These are phyloP conservation scores for Cucumis sativus DNA, from an alignment of 306 rosid species.

Conservation along the genomic window Cucumber_9930_V3 NC_026660.2:21282001-21282500, in stretches of 20 bases:
- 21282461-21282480: slow-evolving; percentile 46
- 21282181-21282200: slow-evolving; percentile 91
- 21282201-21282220: slow-evolving; percentile 44
- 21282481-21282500: slow-evolving; percentile 25
- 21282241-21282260: slow-evolving; percentile 64
- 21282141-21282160: slow-evolving; percentile 74
- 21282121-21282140: slow-evolving; percentile 86
- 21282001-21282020: slow-evolving; percentile 82
- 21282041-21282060: slow-evolving; percentile 50
- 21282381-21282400: slow-evolving; percentile 75
- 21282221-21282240: slow-evolving; percentile 57
- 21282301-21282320: slow-evolving; percentile 44
- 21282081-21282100: slow-evolving; percentile 61
- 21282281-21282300: slow-evolving; percentile 59
- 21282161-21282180: slow-evolving; percentile 94
- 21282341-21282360: slow-evolving; percentile 21
- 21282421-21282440: slow-evolving; percentile 47
- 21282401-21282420: slow-evolving; percentile 60
- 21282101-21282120: slow-evolving; percentile 82
- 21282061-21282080: slow-evolving; percentile 49
- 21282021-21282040: slow-evolving; percentile 74
- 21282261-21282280: slow-evolving; percentile 34
- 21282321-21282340: slow-evolving; percentile 30
- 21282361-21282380: slow-evolving; percentile 25
- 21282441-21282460: slow-evolving; percentile 49